Evolutionary conservation across 495 filamentous ascomycete species (phyloP), one percentile per base, ranked within the genome.

Genomic region (Aspergillus indologenus): DNA sequence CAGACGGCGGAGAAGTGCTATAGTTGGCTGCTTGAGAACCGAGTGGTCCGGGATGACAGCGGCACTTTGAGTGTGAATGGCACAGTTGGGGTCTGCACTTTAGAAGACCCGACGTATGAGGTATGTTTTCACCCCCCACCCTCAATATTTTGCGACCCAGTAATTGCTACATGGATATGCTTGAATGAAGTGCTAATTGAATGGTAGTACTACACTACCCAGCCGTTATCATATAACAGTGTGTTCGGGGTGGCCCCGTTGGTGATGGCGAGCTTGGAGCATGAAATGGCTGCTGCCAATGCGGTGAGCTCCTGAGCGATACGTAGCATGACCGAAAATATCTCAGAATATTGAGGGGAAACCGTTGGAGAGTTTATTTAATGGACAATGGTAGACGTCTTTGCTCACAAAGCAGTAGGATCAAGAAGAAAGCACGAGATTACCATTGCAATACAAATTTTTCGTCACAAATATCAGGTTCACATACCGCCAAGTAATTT

Each of bases 21-120:
- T 59, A 57, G 61, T n/a, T 59, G 74, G 40, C 60, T 83, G 6
- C 65, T 74, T 3, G 60, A 75, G 22, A 60, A 66, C 5, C 82
- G 81, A 54, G 74, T 78, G 7, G 69, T 70, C 26, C 46, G 61
- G 43, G 59, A 67, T 63, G 21, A 61, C 3, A 71, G 77, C 60
- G 80, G 78, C 1, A 72, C 73, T 5, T 60, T 83, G 22, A 72
- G 78, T 49, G 83, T 78, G 68, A 76, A 80, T 56, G 80, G 81
- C 11, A 85, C 82, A 17, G 83, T 85, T 26, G 57, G 68, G 45
- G 82, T 85, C 11, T 82, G 83, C 21, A 84, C 81, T 58, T 67
- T 85, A 54, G 73, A 77, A 12, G 75, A 73, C 12, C 82, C 71
- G n/a, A 73, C 68, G 24, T 82, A 74, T 60, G 69, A 75, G 58